phyloP scores from a whole-genome alignment of 1,284 basidiomycete species.

The Heterobasidion occidentale region DNA sequence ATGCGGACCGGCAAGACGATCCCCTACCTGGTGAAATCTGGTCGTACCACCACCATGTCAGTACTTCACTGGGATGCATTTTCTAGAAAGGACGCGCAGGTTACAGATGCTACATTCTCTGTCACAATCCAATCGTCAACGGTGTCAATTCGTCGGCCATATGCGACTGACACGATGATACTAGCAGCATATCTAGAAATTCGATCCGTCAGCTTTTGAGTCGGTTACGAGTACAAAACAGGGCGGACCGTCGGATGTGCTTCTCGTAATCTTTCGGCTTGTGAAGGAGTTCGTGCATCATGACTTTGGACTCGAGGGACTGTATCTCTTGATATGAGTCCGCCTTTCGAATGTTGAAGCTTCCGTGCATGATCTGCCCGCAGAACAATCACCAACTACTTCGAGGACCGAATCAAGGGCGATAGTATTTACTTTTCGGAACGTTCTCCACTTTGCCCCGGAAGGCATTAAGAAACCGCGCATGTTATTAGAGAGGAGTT shows the following conservation, averaged over 20 bases:
- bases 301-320: conserved; percentile 37
- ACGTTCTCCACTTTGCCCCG: conserved; percentile 39
- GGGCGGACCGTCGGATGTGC: conserved; percentile 32
- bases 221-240: neutral
- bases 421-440: conserved; percentile 31
- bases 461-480: conserved; percentile 44
- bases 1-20: too few species aligned
- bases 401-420: too few species aligned
- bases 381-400: neutral
- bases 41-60: too few species aligned
- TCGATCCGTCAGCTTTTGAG: too few species aligned
- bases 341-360: conserved; percentile 30
- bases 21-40: neutral
- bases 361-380: conserved; percentile 36
- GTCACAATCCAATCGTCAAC: conserved; percentile 38
- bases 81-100: conserved; percentile 23
- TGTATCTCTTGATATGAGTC: conserved; percentile 41
- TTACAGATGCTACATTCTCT: conserved; percentile 34
- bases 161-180: conserved; percentile 37
- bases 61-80: too few species aligned
- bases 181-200: conserved; percentile 34
- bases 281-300: conserved; percentile 33
- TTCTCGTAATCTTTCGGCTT: conserved; percentile 33
- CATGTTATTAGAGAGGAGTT: conserved; percentile 40
- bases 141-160: conserved; percentile 36